Conservation (phyloP, 225 moss, liverwort and hornwort genomes). For the Ulota crispa region DNA sequence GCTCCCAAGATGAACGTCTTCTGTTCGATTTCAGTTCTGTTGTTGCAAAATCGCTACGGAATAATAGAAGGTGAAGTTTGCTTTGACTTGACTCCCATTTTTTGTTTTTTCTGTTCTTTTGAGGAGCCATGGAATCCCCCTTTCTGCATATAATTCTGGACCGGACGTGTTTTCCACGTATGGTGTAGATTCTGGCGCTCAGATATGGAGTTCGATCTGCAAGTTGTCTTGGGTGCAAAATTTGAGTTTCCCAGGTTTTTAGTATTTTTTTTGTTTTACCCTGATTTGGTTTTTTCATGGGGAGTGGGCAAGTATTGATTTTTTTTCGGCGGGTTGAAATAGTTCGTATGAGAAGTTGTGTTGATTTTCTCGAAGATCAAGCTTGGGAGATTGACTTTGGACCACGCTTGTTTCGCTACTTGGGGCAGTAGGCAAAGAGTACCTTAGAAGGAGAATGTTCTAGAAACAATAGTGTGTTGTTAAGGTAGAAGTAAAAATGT, state of each 20-base stretch:
- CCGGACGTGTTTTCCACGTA: background rate
- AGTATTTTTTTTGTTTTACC: background rate
- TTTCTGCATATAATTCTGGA: background rate
- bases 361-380: background rate
- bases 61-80: conserved; percentile 14
- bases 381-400: background rate
- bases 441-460: too few species aligned
- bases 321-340: background rate
- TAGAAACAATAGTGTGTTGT: background rate
- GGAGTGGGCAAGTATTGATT: background rate
- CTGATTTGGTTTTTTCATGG: background rate
- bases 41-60: background rate
- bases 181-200: background rate
- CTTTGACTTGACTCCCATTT: background rate
- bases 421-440: background rate
- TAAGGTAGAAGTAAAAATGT: background rate
- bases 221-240: background rate
- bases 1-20: background rate
- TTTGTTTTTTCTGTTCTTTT: background rate
- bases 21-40: background rate
- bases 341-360: background rate
- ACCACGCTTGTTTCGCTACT: conserved; percentile 17
- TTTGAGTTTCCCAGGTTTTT: background rate
- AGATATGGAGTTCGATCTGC: background rate
- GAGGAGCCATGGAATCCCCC: background rate